Evolutionary conservation across 1,139 yeast genomes (phyloP).

Genomic region (Yamadazyma mexicana): DNA sequence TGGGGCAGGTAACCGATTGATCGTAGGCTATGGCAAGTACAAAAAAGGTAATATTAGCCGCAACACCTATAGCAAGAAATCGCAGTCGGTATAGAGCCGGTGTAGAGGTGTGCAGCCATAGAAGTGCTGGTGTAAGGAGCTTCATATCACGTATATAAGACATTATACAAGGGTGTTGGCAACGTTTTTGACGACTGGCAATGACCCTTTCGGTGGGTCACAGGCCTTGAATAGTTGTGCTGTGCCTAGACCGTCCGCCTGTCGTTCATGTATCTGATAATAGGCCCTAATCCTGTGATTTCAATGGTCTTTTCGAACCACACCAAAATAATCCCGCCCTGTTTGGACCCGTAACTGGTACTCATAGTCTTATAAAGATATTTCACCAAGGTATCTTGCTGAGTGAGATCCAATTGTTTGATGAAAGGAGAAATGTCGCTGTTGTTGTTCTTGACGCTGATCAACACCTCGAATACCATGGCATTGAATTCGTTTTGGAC

Average conservation of each 20-base stretch:
- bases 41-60: too few species aligned
- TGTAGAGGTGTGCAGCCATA: too few species aligned
- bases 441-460: slow-evolving; percentile 66
- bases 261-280: slow-evolving; percentile 82
- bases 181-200: too few species aligned
- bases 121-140: too few species aligned
- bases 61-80: too few species aligned
- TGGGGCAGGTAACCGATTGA: too few species aligned
- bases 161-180: too few species aligned
- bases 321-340: slow-evolving; percentile 79
- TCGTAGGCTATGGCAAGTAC: too few species aligned
- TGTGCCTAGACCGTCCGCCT: slow-evolving; percentile 59
- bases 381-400: slow-evolving; percentile 79
- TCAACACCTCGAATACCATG: slow-evolving; percentile 72
- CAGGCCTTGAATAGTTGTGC: neutral
- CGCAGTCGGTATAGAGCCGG: too few species aligned
- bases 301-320: slow-evolving; percentile 95
- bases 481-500: slow-evolving; percentile 51
- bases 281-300: slow-evolving; percentile 83
- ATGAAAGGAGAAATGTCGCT: slow-evolving; percentile 64
- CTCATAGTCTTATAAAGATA: slow-evolving; percentile 87
- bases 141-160: too few species aligned
- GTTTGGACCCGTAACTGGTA: slow-evolving; percentile 73
- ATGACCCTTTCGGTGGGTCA: too few species aligned
- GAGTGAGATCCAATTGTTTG: slow-evolving; percentile 55